phyloP scores from a whole-genome alignment of 2,329 filamentous ascomycete genomes.

The Fusarium redolens region DNA sequence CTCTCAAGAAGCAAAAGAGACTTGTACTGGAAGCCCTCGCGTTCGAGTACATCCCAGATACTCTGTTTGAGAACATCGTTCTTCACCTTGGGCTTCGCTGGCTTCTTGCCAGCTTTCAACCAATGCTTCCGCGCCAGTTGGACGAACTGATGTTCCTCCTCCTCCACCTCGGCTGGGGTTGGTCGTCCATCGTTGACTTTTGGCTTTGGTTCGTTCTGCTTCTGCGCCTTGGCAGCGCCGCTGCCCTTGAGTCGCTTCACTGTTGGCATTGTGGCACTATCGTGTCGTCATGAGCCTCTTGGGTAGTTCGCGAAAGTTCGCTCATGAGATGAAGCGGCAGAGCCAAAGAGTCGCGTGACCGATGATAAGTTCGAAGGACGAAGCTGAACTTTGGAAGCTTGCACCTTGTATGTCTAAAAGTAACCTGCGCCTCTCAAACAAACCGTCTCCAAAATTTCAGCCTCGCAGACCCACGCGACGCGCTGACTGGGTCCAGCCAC shows the following conservation, averaged over 20 bases:
- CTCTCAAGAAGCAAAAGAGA: slow-evolving; percentile 88
- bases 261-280: slow-evolving; percentile 61
- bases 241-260: slow-evolving; percentile 69
- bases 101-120: slow-evolving; percentile 73
- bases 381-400: slow-evolving; percentile 26
- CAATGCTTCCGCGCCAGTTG: slow-evolving; percentile 86
- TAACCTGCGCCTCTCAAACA: slow-evolving; percentile 36
- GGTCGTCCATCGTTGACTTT: slow-evolving; percentile 55
- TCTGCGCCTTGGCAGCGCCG: slow-evolving; percentile 55
- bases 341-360: slow-evolving; percentile 19
- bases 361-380: slow-evolving; percentile 16
- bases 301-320: slow-evolving; percentile 1
- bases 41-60: slow-evolving; percentile 90
- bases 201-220: slow-evolving; percentile 51
- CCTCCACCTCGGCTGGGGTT: slow-evolving; percentile 75
- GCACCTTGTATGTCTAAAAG: slow-evolving; percentile 30
- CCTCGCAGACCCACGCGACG: slow-evolving; percentile 48
- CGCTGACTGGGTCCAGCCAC: slow-evolving; percentile 34
- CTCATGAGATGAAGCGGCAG: slow-evolving; percentile 16
- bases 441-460: slow-evolving; percentile 49
- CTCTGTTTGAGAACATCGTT: slow-evolving; percentile 87
- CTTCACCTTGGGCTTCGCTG: slow-evolving; percentile 77
- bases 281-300: slow-evolving; percentile 41
- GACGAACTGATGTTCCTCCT: slow-evolving; percentile 78
- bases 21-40: slow-evolving; percentile 80